Conservation (phyloP, 305 asterid species). For the Salvia sclarea region DNA sequence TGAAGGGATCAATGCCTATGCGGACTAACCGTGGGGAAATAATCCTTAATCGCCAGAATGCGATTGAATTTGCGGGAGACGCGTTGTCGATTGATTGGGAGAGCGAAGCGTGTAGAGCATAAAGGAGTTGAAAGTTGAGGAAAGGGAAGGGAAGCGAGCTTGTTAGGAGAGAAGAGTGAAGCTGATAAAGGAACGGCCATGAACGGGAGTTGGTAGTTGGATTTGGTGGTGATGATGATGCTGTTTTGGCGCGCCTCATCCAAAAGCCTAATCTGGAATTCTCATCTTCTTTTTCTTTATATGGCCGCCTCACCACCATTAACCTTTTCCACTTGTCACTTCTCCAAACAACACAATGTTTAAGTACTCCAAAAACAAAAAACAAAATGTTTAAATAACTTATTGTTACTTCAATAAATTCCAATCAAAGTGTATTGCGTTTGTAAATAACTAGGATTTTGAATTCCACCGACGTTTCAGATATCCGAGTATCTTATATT, state of each 20-base stretch:
- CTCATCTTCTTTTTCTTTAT: not conserved
- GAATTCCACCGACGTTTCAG: too few species aligned
- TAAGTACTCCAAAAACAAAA: too few species aligned
- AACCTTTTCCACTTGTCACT: too few species aligned
- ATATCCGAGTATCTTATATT: too few species aligned
- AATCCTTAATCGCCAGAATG: slow-evolving; percentile 42
- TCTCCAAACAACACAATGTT: too few species aligned
- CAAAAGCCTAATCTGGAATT: slow-evolving; percentile 43
- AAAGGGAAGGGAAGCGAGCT: slow-evolving; percentile 21
- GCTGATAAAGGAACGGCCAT: slow-evolving; percentile 70
- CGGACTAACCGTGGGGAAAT: slow-evolving; percentile 46
- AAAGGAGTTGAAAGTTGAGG: slow-evolving; percentile 30
- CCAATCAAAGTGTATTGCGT: too few species aligned
- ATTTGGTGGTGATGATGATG: slow-evolving; percentile 49
- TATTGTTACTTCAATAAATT: too few species aligned
- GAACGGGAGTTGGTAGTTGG: slow-evolving; percentile 36
- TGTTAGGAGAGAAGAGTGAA: slow-evolving; percentile 38
- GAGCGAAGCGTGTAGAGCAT: slow-evolving; percentile 16
- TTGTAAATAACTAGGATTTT: too few species aligned
- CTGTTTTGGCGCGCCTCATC: slow-evolving; percentile 79
- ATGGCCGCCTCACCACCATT: not conserved
- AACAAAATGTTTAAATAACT: too few species aligned
- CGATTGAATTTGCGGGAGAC: slow-evolving; percentile 35
- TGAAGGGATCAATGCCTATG: slow-evolving; percentile 13
- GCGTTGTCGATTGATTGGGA: slow-evolving; percentile 28